A percentile compares a stretch with the other conserved stretches of the same genome.
Evolutionary conservation across 139 green algal species (phyloP).

Genomic region (Coccomyxa sp.): DNA sequence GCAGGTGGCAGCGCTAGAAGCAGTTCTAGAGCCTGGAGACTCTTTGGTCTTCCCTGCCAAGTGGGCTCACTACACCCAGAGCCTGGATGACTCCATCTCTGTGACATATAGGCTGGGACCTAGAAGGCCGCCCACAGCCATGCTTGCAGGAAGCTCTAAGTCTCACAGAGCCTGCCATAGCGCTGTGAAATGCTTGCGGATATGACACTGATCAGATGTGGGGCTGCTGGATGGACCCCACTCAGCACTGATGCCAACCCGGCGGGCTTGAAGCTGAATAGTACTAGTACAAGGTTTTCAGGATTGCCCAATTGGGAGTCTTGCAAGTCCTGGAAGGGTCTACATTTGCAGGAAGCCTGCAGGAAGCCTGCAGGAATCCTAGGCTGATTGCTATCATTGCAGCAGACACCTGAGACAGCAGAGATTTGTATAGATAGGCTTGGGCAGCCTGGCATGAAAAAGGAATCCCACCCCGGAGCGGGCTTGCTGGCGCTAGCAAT

Average conservation of each 20-base stretch:
- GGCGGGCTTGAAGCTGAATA: too few species aligned
- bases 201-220: neutral
- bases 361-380: too few species aligned
- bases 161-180: neutral
- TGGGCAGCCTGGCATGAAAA: too few species aligned
- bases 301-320: too few species aligned
- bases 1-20: slow-evolving; percentile 27
- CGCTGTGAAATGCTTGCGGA: neutral
- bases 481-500: too few species aligned
- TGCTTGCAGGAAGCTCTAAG: neutral
- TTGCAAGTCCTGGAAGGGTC: too few species aligned
- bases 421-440: too few species aligned
- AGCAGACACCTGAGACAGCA: too few species aligned
- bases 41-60: slow-evolving; percentile 36
- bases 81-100: slow-evolving; percentile 7
- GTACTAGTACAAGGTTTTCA: too few species aligned
- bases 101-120: slow-evolving; percentile 15
- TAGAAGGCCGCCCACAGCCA: neutral
- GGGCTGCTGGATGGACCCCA: neutral
- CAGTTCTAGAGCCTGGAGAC: slow-evolving; percentile 39
- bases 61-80: slow-evolving; percentile 53
- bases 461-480: too few species aligned
- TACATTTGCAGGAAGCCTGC: too few species aligned
- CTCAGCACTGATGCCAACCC: neutral
- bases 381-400: too few species aligned